A percentile compares a stretch with the other conserved stretches of the same genome.
Conservation (phyloP, 495 filamentous ascomycete genomes). For the Umbilicaria muhlenbergii region DNA sequence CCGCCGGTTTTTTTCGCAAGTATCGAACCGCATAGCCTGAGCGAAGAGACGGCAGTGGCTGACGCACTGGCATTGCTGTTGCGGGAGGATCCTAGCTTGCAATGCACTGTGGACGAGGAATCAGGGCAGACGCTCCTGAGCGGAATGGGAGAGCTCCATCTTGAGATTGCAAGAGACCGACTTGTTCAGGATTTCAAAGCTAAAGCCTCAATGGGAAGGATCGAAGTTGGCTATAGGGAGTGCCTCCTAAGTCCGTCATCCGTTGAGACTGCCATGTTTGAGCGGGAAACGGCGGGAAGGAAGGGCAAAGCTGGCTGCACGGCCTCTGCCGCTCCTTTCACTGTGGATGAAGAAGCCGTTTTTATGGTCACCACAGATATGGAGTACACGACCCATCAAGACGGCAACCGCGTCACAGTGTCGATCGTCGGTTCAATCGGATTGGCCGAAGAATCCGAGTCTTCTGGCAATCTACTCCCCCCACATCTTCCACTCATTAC, state of each 20-base stretch:
- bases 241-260: conserved; percentile 38
- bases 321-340: conserved; percentile 45
- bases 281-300: conserved; percentile 67
- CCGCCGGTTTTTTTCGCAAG: conserved; percentile 93
- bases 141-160: conserved; percentile 96
- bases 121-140: conserved; percentile 84
- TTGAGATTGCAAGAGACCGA: conserved; percentile 84
- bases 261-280: conserved; percentile 46
- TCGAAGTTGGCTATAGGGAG: conserved; percentile 92
- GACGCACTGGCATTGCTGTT: conserved; percentile 62
- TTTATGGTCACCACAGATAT: neutral
- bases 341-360: conserved; percentile 19
- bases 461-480: conserved; percentile 28
- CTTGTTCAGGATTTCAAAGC: conserved; percentile 79
- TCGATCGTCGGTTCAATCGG: conserved; percentile 22
- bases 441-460: neutral
- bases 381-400: conserved; percentile 12
- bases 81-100: conserved; percentile 88
- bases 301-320: conserved; percentile 61
- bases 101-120: conserved; percentile 72
- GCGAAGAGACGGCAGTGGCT: conserved; percentile 61
- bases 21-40: conserved; percentile 68
- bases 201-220: conserved; percentile 79
- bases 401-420: conserved; percentile 48
- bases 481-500: conserved; percentile 37